Evolutionary conservation across 768 basidiomycete genomes (phyloP).

Genomic region (Flagelloscypha sp.): DNA sequence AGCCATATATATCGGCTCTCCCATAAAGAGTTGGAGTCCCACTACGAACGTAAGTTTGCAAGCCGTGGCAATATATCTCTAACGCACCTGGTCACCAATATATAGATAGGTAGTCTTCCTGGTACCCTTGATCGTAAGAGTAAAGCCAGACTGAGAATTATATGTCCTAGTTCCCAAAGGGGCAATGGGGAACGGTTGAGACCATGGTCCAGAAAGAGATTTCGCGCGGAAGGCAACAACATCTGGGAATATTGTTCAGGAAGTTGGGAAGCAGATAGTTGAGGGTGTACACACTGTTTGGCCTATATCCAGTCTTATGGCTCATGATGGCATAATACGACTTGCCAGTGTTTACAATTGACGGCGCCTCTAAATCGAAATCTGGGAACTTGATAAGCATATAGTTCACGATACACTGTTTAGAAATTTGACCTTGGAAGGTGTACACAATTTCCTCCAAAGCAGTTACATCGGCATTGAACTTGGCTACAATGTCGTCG

Average conservation of each 20-base stretch:
- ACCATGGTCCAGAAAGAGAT: constrained; percentile 16
- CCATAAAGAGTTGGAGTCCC: too few relatives aligned
- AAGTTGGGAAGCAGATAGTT: too few relatives aligned
- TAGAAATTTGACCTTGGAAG: constrained; percentile 12
- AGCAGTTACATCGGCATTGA: constrained; percentile 17
- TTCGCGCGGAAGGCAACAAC: constrained; percentile 17
- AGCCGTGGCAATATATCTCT: too few relatives aligned
- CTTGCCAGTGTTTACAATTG: constrained; percentile 15
- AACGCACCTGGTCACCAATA: constrained; percentile 7
- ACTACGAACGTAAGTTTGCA: too few relatives aligned
- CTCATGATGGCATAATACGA: constrained; percentile 22
- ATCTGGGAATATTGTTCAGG: too few relatives aligned
- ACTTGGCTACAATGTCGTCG: constrained; percentile 17
- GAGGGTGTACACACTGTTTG: too few relatives aligned
- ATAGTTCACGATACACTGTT: not conserved
- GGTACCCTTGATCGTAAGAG: constrained; percentile 6
- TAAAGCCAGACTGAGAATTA: constrained; percentile 8
- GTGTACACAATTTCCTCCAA: constrained; percentile 19
- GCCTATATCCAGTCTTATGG: constrained; percentile 20
- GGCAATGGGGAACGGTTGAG: constrained; percentile 16
- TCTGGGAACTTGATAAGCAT: constrained; percentile 6
- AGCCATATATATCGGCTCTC: too few relatives aligned
- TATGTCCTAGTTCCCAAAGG: constrained; percentile 10
- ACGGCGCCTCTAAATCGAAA: constrained; percentile 18
- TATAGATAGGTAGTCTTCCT: constrained; percentile 5